Base-by-base conservation (phyloP, 2,329 filamentous ascomycete species). In the Cyanodermella asteris region DNA sequence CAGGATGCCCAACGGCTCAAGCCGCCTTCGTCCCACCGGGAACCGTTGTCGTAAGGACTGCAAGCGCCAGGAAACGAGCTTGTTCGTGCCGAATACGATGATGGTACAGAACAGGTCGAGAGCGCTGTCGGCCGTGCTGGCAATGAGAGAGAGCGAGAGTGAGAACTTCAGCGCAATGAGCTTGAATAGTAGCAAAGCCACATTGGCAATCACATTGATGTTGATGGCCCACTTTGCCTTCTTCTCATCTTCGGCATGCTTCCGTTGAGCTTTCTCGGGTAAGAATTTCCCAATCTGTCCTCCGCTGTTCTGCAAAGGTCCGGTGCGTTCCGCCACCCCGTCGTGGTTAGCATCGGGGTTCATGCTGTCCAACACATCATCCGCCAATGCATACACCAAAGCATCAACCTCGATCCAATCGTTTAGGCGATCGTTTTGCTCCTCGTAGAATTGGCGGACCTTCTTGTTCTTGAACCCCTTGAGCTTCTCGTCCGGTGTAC, bases 81-180 rank as follows among this genome's bases (percentile, higher is more conserved):
- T 66, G 41, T 72, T 72, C 1, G 55, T 50, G 0, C 63, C 64
- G 21, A 66, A 67, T n/a, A 72, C 64, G 12, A 65, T 61, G 29
- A 69, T 64, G 1, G 65, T 69, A 4, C 67, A 53, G 43, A 72
- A 61, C 5, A 55, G 47, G 7, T 61, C 61, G 0, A 67, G 67
- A 0, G 61, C 66, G 21, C 63, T 67, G 39, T 72, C 65, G 9
- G 68, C 60, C 7, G 68, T 51, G 12, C 61, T 67, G 7, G 65
- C 65, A 17, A 70, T 59, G 11, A 71, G 50, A 2, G 64, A 70
- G 5, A 71, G 51, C 1, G 65, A 71, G 23, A 47, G 56, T 3
- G 63, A 65, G 33, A 53, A 56, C 20, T 60, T 45, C 11, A 60
- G 61, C 9, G 63, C 63, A 9, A 56, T 45, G 22, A 60, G 50